Evolutionary conservation across 805 yeast genomes (phyloP), one percentile per base, ranked within the genome.

Genomic region (Lipomyces kockii): DNA sequence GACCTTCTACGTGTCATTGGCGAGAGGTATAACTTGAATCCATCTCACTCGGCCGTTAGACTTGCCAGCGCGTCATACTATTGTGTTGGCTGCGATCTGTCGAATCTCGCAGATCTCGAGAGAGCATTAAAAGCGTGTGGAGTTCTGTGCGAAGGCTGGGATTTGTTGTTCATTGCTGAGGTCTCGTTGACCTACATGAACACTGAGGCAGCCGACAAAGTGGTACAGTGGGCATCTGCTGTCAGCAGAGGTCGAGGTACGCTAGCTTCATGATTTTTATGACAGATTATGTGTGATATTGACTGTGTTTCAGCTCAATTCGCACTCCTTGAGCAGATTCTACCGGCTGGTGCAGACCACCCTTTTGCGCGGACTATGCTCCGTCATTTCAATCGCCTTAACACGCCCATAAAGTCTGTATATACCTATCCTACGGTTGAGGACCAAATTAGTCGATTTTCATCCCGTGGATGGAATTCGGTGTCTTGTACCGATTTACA

Each of bases 121-220:
- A 73, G 67, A 35, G 71, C 76, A 0, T 61, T 78, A n/a, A 51
- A 66, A 12, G 20, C 62, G 8, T 59, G 73, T 37, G 69, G 66
- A 37, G 63, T 69, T 7, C 61, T 64, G 27, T 60, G 62, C 6
- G 66, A 66, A 7, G 61, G 66, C n/a, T 53, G 71, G 17, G 60
- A 69, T 17, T 65, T 74, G 58, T 81, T 90, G 1, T 91, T 89
- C 74, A 82, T 91, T 52, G 94, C 96, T 0, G 97, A 90, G 76
- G 96, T 91, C 3, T 90, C 96, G 0, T 78, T 91, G 64, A 92
- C 94, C 0, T 91, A 90, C 76, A 90, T 91, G 95, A 80, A 82
- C 51, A 87, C 89, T 12, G 82, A 81, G 49, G 81, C 83, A 64
- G 91, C 96, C 5, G 87, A 91, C 74, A 81, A 82, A 1, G 83